A percentile compares a stretch with the other conserved stretches of the same genome.
Evolutionary conservation across 2,329 filamentous ascomycete species (phyloP).

Genomic region (Claviceps lovelessii): DNA sequence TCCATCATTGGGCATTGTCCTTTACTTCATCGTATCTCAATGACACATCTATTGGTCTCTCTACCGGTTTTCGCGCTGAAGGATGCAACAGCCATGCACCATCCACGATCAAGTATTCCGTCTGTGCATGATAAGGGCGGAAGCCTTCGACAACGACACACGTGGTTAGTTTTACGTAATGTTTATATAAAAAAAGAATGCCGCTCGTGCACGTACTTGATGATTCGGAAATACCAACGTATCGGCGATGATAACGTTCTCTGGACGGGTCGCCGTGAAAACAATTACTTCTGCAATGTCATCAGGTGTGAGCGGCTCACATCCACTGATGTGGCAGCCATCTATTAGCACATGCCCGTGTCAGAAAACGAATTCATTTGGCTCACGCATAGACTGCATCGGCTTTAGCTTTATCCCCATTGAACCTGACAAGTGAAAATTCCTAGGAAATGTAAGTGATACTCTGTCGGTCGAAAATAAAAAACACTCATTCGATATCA

Average conservation of each 20-base stretch:
- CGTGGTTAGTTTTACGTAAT: not conserved
- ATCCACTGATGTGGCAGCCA: constrained; percentile 35
- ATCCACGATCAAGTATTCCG: constrained; percentile 6
- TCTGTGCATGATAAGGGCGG: constrained; percentile 19
- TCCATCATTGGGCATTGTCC: not conserved
- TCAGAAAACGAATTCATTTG: not conserved
- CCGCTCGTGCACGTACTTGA: constrained; percentile 43
- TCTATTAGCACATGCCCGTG: not conserved
- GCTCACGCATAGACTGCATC: constrained; percentile 75
- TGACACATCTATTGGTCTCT: not conserved
- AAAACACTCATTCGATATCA: not conserved
- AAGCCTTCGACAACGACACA: constrained; percentile 12
- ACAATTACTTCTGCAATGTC: constrained; percentile 87
- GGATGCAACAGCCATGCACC: not conserved
- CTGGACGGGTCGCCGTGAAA: constrained; percentile 66
- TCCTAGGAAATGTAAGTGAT: constrained; percentile 34
- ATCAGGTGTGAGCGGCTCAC: constrained; percentile 71
- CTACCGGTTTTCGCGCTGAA: not conserved
- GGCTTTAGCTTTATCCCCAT: constrained; percentile 78
- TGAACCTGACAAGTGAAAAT: constrained; percentile 78
- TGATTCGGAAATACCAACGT: constrained; percentile 78
- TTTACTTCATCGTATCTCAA: too few species aligned
- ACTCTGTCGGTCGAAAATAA: not conserved
- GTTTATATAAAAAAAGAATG: too few species aligned
- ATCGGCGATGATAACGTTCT: constrained; percentile 86